phyloP scores from a whole-genome alignment of 2,329 filamentous ascomycete genomes.

The Botryosphaeria dothidea region DNA sequence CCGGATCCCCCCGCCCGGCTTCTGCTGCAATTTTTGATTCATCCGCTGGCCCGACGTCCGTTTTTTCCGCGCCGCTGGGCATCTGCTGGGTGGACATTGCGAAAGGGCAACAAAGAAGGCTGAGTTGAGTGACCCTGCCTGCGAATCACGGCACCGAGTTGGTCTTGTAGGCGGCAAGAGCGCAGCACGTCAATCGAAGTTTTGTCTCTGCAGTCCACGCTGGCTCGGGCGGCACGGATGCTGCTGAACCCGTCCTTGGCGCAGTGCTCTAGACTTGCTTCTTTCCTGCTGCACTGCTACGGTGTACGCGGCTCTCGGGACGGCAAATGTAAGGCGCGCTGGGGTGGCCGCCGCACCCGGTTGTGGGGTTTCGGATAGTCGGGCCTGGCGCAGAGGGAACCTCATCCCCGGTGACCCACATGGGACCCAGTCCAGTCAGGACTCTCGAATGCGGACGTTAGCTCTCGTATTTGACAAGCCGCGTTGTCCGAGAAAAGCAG shows the following conservation, averaged over 20 bases:
- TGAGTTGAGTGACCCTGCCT: no score
- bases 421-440: neutral
- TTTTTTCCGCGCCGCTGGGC: no score
- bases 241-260: neutral
- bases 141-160: no score
- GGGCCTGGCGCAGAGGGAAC: neutral
- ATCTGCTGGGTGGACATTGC: no score
- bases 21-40: no score
- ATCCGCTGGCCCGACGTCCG: no score
- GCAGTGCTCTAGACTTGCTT: neutral
- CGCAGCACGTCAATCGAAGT: no score
- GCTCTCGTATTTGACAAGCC: neutral
- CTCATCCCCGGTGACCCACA: neutral
- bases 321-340: neutral
- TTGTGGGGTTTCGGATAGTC: neutral
- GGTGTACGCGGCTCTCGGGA: no score
- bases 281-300: neutral
- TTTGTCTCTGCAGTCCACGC: no score
- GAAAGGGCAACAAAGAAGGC: no score
- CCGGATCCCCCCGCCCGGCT: no score
- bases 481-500: neutral
- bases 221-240: neutral
- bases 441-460: neutral
- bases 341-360: neutral
- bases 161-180: neutral